Percentiles rank a stretch among this genome's conserved stretches.
phyloP scores from a whole-genome alignment of 1,284 basidiomycete species.

The Lentinus polychrous region DNA sequence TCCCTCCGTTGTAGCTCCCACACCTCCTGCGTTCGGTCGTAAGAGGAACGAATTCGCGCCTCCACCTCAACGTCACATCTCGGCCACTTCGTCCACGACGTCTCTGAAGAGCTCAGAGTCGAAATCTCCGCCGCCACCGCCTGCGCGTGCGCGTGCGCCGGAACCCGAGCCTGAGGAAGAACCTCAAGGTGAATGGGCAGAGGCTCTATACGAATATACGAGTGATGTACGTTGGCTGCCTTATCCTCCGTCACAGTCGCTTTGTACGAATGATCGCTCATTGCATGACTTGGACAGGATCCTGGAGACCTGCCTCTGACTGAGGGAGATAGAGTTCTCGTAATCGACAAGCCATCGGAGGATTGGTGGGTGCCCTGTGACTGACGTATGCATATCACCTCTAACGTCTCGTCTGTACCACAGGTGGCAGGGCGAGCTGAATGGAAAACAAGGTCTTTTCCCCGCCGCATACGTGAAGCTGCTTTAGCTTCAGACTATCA shows the following conservation, averaged over 20 bases:
- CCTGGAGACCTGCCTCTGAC: conserved; percentile 54
- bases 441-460: conserved; percentile 59
- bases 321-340: conserved; percentile 46
- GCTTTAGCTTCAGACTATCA: too few species aligned
- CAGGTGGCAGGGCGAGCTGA: conserved; percentile 72
- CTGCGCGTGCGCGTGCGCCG: conserved; percentile 4
- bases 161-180: background rate
- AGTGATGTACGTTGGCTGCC: conserved; percentile 40
- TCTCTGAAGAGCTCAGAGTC: conserved; percentile 14
- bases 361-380: conserved; percentile 55
- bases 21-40: conserved; percentile 41
- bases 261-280: background rate
- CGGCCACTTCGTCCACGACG: conserved; percentile 22
- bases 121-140: conserved; percentile 18
- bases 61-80: conserved; percentile 40
- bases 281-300: conserved; percentile 38
- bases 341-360: conserved; percentile 59
- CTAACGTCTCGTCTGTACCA: conserved; percentile 1
- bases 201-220: conserved; percentile 68
- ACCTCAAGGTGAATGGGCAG: conserved; percentile 61
- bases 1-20: conserved; percentile 29
- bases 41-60: conserved; percentile 44
- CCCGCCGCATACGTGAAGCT: conserved; percentile 71
- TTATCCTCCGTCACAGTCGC: background rate
- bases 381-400: background rate